Evolutionary conservation across 768 basidiomycete genomes (phyloP).

Genomic region (Lepiota subincarnata): DNA sequence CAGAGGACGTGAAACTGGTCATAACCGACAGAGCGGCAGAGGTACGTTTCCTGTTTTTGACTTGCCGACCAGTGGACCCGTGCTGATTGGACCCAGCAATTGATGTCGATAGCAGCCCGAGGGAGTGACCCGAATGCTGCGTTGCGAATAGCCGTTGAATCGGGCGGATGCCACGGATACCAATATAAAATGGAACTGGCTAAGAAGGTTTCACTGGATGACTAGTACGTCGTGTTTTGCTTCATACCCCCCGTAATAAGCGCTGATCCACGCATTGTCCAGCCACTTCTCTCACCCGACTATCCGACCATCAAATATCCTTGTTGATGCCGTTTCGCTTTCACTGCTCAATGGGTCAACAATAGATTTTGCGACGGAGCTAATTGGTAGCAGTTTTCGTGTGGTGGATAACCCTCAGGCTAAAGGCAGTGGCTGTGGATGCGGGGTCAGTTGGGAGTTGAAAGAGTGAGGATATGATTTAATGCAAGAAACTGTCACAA

Average conservation of each 20-base stretch:
- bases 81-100: slow-evolving; percentile 52
- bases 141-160: slow-evolving; percentile 81
- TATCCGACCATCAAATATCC: slow-evolving; percentile 67
- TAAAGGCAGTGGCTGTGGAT: slow-evolving; percentile 87
- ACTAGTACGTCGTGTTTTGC: slow-evolving; percentile 63
- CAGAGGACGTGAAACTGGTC: slow-evolving; percentile 47
- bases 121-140: slow-evolving; percentile 62
- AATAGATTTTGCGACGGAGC: slow-evolving; percentile 88
- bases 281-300: slow-evolving; percentile 73
- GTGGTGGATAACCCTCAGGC: slow-evolving; percentile 86
- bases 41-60: slow-evolving; percentile 32
- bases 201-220: slow-evolving; percentile 56
- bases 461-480: slow-evolving; percentile 35
- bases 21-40: slow-evolving; percentile 77
- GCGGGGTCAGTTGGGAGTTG: slow-evolving; percentile 94
- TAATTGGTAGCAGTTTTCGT: slow-evolving; percentile 90
- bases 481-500: neutral
- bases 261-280: slow-evolving; percentile 3
- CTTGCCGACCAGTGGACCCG: neutral
- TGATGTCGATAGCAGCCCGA: slow-evolving; percentile 61
- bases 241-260: slow-evolving; percentile 1
- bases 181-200: slow-evolving; percentile 92
- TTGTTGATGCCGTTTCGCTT: slow-evolving; percentile 86
- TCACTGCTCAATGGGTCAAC: slow-evolving; percentile 83
- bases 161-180: slow-evolving; percentile 96